Evolutionary conservation across 768 basidiomycete species (phyloP).

Genomic region (Russula vinacea): DNA sequence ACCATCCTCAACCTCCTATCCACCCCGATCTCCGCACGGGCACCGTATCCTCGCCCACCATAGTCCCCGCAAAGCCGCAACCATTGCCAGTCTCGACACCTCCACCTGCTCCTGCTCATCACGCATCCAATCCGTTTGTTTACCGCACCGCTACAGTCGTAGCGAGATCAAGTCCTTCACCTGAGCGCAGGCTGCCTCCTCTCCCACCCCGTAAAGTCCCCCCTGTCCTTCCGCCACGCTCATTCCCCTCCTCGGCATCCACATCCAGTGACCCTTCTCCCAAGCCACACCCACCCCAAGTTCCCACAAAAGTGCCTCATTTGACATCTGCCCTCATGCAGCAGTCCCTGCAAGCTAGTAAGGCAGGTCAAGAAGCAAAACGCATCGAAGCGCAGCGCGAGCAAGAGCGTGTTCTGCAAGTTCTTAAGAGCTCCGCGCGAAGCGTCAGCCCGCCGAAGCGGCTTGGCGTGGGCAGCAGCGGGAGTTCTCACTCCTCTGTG

Average conservation of each 20-base stretch:
- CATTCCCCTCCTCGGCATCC: conserved; percentile 27
- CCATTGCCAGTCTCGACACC: background rate
- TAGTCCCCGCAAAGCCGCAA: conserved; percentile 14
- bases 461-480: conserved; percentile 19
- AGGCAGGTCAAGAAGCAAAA: conserved; percentile 67
- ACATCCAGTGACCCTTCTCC: conserved; percentile 18
- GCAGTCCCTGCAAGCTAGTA: conserved; percentile 70
- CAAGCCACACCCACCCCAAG: conserved; percentile 29
- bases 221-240: conserved; percentile 31
- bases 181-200: conserved; percentile 25
- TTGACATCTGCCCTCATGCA: conserved; percentile 64
- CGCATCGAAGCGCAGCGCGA: conserved; percentile 65
- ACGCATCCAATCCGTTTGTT: conserved; percentile 30
- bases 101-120: conserved; percentile 17
- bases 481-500: conserved; percentile 23
- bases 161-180: conserved; percentile 18
- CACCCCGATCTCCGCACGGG: conserved; percentile 25
- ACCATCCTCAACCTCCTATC: conserved; percentile 25
- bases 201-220: conserved; percentile 26
- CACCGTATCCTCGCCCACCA: conserved; percentile 23
- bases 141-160: conserved; percentile 16
- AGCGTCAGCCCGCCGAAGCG: conserved; percentile 7
- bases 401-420: conserved; percentile 65
- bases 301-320: conserved; percentile 40
- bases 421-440: conserved; percentile 60